These are phyloP conservation scores for Blepharisma japonicum DNA, from an alignment of 73 alveolate genomes.

Conservation along the genomic window DNA sequence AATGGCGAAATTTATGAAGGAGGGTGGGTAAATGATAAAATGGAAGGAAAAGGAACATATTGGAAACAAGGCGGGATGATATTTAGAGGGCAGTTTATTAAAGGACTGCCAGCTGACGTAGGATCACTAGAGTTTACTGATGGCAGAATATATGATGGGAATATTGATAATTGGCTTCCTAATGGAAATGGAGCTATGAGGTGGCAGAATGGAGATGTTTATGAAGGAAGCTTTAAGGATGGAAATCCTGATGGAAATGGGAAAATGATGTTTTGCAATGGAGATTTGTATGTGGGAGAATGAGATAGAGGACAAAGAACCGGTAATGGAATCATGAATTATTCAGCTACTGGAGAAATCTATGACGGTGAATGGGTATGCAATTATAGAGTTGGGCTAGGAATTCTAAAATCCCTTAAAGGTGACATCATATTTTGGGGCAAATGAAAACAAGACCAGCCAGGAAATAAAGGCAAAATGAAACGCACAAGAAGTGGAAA, in stretches of 20 bases:
- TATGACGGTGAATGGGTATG: constrained; percentile 86
- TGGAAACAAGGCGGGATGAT: background rate
- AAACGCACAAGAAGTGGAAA: too few species aligned
- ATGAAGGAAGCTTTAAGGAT: background rate
- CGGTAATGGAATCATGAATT: constrained; percentile 58
- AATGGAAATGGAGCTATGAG: constrained; percentile 2
- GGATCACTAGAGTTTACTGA: too few species aligned
- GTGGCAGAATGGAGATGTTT: background rate
- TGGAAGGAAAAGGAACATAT: background rate
- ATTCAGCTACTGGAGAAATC: constrained; percentile 58
- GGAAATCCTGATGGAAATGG: background rate
- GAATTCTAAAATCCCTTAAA: constrained; percentile 66
- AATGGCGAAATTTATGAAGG: background rate
- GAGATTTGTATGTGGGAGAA: constrained; percentile 16
- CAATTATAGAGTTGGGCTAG: constrained; percentile 83
- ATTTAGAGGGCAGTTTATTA: background rate
- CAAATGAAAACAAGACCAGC: too few species aligned
- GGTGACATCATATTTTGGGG: constrained; percentile 43
- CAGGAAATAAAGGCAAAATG: too few species aligned
- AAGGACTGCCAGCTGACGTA: background rate
- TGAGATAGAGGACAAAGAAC: constrained; percentile 7
- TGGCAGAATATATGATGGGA: too few species aligned
- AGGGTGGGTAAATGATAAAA: background rate
- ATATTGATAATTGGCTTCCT: too few species aligned
- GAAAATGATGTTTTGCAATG: background rate